Percentiles rank a stretch among this genome's conserved stretches.
Evolutionary conservation across 306 rosid genomes (phyloP).

Genomic region (Lablab purpureus): DNA sequence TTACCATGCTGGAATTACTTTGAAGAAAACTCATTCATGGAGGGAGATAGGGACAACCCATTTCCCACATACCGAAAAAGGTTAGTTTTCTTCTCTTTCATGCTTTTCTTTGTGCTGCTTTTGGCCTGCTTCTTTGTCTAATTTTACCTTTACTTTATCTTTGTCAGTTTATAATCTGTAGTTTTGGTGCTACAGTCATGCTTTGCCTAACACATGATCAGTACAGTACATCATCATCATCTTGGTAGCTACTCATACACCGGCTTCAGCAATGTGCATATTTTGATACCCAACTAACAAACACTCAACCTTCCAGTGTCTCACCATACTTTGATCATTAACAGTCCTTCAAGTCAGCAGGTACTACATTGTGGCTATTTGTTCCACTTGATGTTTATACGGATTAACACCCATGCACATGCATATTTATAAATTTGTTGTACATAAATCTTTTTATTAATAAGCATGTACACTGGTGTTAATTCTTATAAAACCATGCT

Average conservation of each 20-base stretch:
- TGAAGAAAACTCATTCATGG: conserved; percentile 60
- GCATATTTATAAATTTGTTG: not conserved
- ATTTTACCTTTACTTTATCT: conserved; percentile 57
- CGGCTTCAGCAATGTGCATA: conserved; percentile 54
- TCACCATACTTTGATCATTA: conserved; percentile 36
- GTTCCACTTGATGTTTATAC: conserved; percentile 32
- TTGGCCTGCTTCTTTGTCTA: conserved; percentile 66
- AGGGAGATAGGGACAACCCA: conserved; percentile 78
- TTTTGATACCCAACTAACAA: conserved; percentile 57
- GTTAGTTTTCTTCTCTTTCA: conserved; percentile 60
- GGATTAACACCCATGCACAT: conserved; percentile 31
- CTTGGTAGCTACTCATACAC: conserved; percentile 54
- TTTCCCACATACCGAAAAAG: conserved; percentile 95
- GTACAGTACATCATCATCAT: conserved; percentile 62
- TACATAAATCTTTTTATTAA: not conserved
- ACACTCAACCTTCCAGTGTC: conserved; percentile 54
- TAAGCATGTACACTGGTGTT: not conserved
- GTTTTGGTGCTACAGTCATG: conserved; percentile 58
- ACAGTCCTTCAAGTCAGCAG: conserved; percentile 45
- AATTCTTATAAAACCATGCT: not conserved
- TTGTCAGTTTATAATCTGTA: conserved; percentile 67
- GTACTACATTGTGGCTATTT: conserved; percentile 41
- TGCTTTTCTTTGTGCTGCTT: conserved; percentile 71
- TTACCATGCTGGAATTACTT: conserved; percentile 69
- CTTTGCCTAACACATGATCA: conserved; percentile 57